These are phyloP conservation scores for Prosopis cineraria DNA, from an alignment of 306 rosid species.

Conservation along the genomic window DNA sequence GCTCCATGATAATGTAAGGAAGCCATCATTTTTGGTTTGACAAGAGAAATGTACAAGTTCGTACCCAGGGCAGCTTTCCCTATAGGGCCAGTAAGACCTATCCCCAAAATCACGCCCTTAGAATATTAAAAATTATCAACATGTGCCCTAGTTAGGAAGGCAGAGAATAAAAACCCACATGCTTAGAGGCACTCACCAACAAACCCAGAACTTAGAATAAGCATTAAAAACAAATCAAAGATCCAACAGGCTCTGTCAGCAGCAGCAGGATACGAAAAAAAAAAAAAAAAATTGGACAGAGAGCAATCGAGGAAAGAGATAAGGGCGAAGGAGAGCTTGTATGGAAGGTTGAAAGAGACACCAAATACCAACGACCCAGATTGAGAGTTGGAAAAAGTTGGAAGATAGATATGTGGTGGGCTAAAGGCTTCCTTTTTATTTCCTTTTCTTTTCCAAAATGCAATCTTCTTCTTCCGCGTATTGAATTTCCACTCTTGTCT, in stretches of 20 bases:
- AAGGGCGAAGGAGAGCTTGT: conserved; percentile 3
- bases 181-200: conserved; percentile 53
- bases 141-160: conserved; percentile 51
- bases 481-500: conserved; percentile 27
- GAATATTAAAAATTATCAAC: conserved; percentile 39
- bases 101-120: conserved; percentile 58
- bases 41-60: conserved; percentile 35
- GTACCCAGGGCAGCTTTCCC: conserved; percentile 36
- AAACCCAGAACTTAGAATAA: conserved; percentile 44
- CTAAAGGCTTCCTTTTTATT: conserved; percentile 3
- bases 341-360: conserved; percentile 35
- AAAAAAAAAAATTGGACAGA: conserved; percentile 2
- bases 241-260: conserved; percentile 54
- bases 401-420: conserved; percentile 31
- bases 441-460: background rate
- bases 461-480: conserved; percentile 42
- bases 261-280: conserved; percentile 22
- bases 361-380: conserved; percentile 43
- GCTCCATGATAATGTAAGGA: conserved; percentile 17
- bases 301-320: conserved; percentile 19
- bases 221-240: conserved; percentile 40
- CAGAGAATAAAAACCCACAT: conserved; percentile 70
- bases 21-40: conserved; percentile 11
- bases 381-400: conserved; percentile 36
- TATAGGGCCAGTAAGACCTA: conserved; percentile 45